These are phyloP conservation scores for Arbutus unedo DNA, from an alignment of 148 eudicot genomes.

Conservation along the genomic window DNA sequence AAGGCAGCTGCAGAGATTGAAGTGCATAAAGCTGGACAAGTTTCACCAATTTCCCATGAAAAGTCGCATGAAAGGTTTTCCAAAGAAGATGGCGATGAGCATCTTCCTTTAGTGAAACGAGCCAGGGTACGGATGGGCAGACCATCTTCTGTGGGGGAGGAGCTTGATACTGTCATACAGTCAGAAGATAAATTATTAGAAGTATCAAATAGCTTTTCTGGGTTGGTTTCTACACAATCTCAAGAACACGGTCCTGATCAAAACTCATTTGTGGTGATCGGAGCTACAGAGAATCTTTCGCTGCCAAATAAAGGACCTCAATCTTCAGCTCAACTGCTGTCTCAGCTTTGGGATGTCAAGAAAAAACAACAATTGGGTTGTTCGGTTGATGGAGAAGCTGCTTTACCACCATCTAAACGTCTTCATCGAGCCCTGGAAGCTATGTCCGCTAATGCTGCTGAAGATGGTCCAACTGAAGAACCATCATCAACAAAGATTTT, in stretches of 20 bases:
- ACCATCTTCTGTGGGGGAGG: conserved; percentile 40
- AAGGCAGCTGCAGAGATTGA: conserved; percentile 31
- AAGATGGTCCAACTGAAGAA: conserved; percentile 42
- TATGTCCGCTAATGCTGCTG: conserved; percentile 95
- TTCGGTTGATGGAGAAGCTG: conserved; percentile 83
- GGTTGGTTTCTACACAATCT: conserved; percentile 22
- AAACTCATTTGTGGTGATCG: conserved; percentile 22
- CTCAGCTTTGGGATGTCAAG: conserved; percentile 39
- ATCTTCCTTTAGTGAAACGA: conserved; percentile 83
- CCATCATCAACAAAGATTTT: conserved; percentile 19
- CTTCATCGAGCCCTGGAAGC: conserved; percentile 96
- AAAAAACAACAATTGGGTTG: conserved; percentile 36
- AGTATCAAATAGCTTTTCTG: conserved; percentile 20
- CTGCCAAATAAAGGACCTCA: conserved; percentile 27
- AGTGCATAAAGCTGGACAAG: conserved; percentile 19
- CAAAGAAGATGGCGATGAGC: conserved; percentile 90
- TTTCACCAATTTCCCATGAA: conserved; percentile 28
- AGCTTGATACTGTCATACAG: conserved; percentile 34
- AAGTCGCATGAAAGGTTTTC: conserved; percentile 28
- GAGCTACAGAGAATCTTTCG: conserved; percentile 22
- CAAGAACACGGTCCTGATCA: conserved; percentile 30
- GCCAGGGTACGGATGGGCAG: conserved; percentile 97
- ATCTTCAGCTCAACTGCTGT: conserved; percentile 28
- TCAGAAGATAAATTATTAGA: conserved; percentile 39
- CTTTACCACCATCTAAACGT: conserved; percentile 95